A percentile compares a stretch with the other conserved stretches of the same genome.
phyloP scores from a whole-genome alignment of 2,329 filamentous ascomycete species.

The Aspergillus unguis region DNA sequence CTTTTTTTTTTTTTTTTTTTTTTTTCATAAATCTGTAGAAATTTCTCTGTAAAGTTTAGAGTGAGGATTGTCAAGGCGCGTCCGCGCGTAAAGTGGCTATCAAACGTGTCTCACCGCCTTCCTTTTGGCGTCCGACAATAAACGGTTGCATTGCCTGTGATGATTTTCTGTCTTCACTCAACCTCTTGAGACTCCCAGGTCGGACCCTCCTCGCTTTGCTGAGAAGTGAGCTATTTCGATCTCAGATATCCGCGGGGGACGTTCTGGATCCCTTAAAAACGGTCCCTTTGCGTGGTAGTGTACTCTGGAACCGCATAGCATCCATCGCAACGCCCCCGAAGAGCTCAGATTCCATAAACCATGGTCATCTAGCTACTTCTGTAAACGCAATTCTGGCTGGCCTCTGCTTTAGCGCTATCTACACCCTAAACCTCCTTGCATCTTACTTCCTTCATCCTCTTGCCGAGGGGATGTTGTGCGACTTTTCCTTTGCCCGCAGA shows the following conservation, averaged over 20 bases:
- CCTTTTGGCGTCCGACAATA: neutral
- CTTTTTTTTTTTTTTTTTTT: neutral
- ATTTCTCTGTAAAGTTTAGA: neutral
- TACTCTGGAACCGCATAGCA: neutral
- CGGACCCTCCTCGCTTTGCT: neutral
- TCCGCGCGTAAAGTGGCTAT: neutral
- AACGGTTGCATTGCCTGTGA: conserved; percentile 3
- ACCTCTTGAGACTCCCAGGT: neutral
- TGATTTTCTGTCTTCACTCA: conserved; percentile 14
- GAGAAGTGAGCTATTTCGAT: neutral
- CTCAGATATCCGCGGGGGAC: neutral
- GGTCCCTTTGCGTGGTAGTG: neutral
- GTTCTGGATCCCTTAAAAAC: neutral
- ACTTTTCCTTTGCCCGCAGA: conserved; percentile 9
- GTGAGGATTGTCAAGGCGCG: neutral
- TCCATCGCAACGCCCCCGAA: conserved; percentile 4
- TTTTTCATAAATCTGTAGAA: neutral
- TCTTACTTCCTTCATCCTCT: neutral
- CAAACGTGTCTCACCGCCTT: conserved; percentile 21
- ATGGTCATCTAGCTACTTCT: conserved; percentile 16
- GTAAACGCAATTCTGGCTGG: neutral
- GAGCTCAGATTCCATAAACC: conserved; percentile 6
- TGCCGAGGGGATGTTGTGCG: conserved; percentile 19
- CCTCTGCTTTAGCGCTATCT: neutral
- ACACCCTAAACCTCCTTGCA: neutral